Evolutionary conservation across 768 basidiomycete genomes (phyloP), one percentile per base, ranked within the genome.

Genomic region (Boletus pseudo-olivaceus): DNA sequence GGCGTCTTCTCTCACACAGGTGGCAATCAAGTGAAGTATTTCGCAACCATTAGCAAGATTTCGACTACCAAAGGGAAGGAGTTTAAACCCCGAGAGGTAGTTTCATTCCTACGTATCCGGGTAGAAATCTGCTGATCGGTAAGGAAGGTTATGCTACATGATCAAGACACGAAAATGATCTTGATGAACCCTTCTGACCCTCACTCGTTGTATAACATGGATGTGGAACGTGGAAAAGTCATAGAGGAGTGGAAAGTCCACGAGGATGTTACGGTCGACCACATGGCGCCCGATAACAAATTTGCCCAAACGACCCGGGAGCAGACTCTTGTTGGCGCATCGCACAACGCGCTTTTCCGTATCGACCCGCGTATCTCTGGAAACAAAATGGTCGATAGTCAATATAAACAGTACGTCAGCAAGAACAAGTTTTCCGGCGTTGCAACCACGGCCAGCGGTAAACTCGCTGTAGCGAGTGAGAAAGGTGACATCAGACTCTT

Each of bases 231-330:
- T 26, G 97, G 93, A 40, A 96, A 97, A 72, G 85, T 99, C 29
- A 93, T 98, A 20, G 97, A 99, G 68, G 97, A 99, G 69, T 98
- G 93, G 94, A 96, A 93, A 68, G 85, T 99, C n/a, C 87, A 94
- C 67, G 93, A 98, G 34, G 78, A 88, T 65, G 77, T 98, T 59
- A 76, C 79, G 15, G 90, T 99, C 59, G 81, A 88, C 69, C 87
- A 96, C 66, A 90, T 98, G 67, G 83, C 95, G 2, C 95, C 97
- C 5, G 86, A 93, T 62, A 85, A 81, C 74, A 99, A 99, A 72
- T 98, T 93, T 63, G 95, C 97, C 7, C 94, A 89, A 60, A 97
- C 87, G 61, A 94, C 94, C 38, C 81, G 79, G 45, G 88, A 96
- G 68, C 91, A 97, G 69, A 99, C 97, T 3, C 78, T 99, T 51